A percentile compares a stretch with the other conserved stretches of the same genome.
These are phyloP conservation scores for Inga laurina DNA, from an alignment of 306 rosid genomes.

Conservation along the genomic window DNA sequence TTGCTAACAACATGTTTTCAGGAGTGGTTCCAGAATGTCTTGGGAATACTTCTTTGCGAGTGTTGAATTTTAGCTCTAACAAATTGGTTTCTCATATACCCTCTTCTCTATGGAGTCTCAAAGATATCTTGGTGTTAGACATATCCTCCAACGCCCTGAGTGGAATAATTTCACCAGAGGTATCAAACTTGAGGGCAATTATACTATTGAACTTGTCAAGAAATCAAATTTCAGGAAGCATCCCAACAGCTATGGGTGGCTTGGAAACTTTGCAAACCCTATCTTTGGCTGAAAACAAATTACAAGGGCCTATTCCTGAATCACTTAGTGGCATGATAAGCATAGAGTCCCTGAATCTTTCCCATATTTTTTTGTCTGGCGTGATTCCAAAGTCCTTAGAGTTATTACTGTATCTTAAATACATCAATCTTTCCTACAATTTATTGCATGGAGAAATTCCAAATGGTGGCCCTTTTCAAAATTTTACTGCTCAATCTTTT, in stretches of 20 bases:
- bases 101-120: neutral
- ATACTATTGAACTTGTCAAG: neutral
- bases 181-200: neutral
- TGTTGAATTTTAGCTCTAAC: neutral
- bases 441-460: neutral
- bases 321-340: neutral
- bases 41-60: too few species aligned
- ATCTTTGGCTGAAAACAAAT: neutral
- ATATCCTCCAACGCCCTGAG: neutral
- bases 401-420: neutral
- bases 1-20: too few species aligned
- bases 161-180: neutral
- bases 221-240: neutral
- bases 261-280: neutral
- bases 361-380: neutral
- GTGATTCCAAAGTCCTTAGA: neutral
- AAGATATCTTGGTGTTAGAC: neutral
- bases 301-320: neutral
- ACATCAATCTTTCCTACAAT: neutral
- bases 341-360: neutral
- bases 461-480: neutral
- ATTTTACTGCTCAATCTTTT: neutral
- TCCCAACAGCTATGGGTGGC: neutral
- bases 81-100: neutral
- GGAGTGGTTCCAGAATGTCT: too few species aligned